phyloP scores from a whole-genome alignment of 2,329 filamentous ascomycete genomes.

The Clarireedia hainanense region DNA sequence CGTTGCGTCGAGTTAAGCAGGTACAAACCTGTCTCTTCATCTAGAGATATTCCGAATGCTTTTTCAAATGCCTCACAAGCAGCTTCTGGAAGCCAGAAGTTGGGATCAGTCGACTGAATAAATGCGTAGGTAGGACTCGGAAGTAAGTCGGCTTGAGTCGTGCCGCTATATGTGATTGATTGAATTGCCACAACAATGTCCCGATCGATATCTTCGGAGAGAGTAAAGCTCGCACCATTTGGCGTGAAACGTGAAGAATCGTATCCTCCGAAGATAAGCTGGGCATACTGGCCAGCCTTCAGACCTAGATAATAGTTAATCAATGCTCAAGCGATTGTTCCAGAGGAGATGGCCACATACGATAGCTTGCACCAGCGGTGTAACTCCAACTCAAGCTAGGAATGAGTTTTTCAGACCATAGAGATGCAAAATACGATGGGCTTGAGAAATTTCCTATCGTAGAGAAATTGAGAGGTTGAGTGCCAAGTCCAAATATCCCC shows the following conservation, averaged over 20 bases:
- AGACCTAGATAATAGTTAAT: conserved; percentile 5
- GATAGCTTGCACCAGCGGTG: conserved; percentile 64
- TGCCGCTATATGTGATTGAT: conserved; percentile 33
- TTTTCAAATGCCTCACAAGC: conserved; percentile 57
- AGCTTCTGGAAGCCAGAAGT: conserved; percentile 50
- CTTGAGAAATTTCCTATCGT: conserved; percentile 31
- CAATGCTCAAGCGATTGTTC: not conserved
- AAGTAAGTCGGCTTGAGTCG: conserved; percentile 26
- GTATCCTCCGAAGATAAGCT: conserved; percentile 35
- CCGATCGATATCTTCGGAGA: conserved; percentile 32
- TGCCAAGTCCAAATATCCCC: conserved; percentile 33
- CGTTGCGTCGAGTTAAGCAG: conserved; percentile 43
- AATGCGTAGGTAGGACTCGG: conserved; percentile 26
- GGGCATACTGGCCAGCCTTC: conserved; percentile 29
- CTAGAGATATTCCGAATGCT: conserved; percentile 55
- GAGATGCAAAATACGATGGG: conserved; percentile 31
- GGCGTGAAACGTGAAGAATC: conserved; percentile 32
- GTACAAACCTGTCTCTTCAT: conserved; percentile 55
- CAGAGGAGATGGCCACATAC: conserved; percentile 17
- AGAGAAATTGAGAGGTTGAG: conserved; percentile 33
- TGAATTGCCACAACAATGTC: conserved; percentile 34
- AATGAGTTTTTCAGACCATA: conserved; percentile 31
- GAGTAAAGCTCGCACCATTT: conserved; percentile 32
- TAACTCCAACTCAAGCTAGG: conserved; percentile 42
- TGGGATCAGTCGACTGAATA: conserved; percentile 56